A percentile compares a stretch with the other conserved stretches of the same genome.
phyloP scores from a whole-genome alignment of 2,329 filamentous ascomycete genomes.

The Ophiostoma fasciatum region DNA sequence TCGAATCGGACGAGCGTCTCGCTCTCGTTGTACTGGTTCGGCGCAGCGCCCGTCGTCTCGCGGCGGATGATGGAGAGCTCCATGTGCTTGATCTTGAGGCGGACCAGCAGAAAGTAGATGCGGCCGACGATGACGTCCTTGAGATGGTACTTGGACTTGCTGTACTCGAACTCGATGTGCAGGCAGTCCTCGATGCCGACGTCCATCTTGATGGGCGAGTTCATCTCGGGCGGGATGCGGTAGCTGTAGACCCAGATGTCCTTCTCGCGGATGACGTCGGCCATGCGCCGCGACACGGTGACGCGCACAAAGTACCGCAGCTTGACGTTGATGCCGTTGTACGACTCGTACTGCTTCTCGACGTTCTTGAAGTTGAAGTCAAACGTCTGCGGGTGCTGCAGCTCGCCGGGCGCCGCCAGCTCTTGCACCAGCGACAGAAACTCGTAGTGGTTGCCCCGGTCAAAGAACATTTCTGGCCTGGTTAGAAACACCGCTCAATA shows the following conservation, averaged over 20 bases:
- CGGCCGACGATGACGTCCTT: conserved; percentile 98
- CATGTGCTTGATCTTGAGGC: conserved; percentile 99
- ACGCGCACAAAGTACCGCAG: conserved; percentile 96
- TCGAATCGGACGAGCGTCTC: conserved; percentile 96
- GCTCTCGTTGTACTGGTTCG: conserved; percentile 99
- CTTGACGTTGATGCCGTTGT: conserved; percentile 99
- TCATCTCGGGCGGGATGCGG: conserved; percentile 93
- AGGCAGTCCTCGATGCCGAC: conserved; percentile 98
- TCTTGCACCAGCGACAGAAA: conserved; percentile 96
- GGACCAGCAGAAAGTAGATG: conserved; percentile 94
- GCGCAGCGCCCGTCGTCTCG: conserved; percentile 89
- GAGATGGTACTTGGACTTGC: conserved; percentile 96
- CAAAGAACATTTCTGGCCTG: conserved; percentile 99
- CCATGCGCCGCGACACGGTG: conserved; percentile 92
- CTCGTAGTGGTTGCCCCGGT: conserved; percentile 97
- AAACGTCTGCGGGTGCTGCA: conserved; percentile 96
- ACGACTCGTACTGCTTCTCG: conserved; percentile 99
- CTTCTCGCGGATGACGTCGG: conserved; percentile 96
- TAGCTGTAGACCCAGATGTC: conserved; percentile 99
- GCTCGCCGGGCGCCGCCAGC: conserved; percentile 87
- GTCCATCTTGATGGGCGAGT: conserved; percentile 99
- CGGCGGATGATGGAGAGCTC: conserved; percentile 93
- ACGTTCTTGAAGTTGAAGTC: conserved; percentile 99
- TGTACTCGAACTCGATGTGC: conserved; percentile 99
- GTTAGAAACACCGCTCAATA: too few relatives aligned